These are phyloP conservation scores for Craterostigma plantagineum DNA, from an alignment of 257 asterid species.

Conservation along the genomic window DNA sequence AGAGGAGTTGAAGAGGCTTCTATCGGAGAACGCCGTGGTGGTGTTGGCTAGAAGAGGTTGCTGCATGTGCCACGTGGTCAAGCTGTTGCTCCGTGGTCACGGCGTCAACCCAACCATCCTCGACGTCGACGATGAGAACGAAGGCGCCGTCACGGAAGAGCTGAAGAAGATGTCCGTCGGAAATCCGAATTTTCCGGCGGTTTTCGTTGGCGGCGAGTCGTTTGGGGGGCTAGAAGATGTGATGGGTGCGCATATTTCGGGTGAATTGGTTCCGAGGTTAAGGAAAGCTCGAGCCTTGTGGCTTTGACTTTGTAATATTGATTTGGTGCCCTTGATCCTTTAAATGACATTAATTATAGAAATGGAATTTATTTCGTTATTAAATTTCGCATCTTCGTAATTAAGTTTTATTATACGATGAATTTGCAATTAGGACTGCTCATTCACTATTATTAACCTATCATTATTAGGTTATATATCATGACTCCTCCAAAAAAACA, in stretches of 20 bases:
- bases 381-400: too few species aligned
- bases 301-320: constrained; percentile 31
- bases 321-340: too few species aligned
- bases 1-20: too few species aligned
- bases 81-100: constrained; percentile 30
- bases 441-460: too few species aligned
- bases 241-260: constrained; percentile 63
- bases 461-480: too few species aligned
- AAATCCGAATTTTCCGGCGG: constrained; percentile 36
- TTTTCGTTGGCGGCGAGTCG: constrained; percentile 65
- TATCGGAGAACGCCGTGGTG: constrained; percentile 48
- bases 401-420: too few species aligned
- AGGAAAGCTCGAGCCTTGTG: constrained; percentile 62
- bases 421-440: too few species aligned
- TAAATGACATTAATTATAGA: too few species aligned
- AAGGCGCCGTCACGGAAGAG: constrained; percentile 12
- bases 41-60: constrained; percentile 57
- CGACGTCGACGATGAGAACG: constrained; percentile 36
- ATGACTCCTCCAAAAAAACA: too few species aligned
- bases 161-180: constrained; percentile 6
- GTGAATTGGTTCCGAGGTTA: constrained; percentile 59
- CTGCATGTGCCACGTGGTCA: constrained; percentile 37
- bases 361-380: too few species aligned
- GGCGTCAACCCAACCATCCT: constrained; percentile 48
- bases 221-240: constrained; percentile 71